Percentiles rank a stretch among this genome's conserved stretches.
These are phyloP conservation scores for Pyricularia grisea DNA, from an alignment of 2,329 filamentous ascomycete genomes.

Conservation along the genomic window DNA sequence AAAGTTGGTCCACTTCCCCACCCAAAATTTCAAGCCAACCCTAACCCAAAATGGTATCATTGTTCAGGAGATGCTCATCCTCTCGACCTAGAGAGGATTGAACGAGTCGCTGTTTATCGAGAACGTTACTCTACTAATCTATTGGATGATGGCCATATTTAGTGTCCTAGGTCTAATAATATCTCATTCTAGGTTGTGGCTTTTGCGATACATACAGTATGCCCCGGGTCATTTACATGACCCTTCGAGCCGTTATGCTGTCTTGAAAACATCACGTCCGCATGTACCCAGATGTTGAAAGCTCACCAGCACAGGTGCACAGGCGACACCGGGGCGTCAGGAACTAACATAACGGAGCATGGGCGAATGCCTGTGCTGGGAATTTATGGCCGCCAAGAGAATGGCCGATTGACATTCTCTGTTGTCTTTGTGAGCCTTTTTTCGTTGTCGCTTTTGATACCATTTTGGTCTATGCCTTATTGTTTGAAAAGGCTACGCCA, in stretches of 20 bases:
- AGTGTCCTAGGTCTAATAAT: background rate
- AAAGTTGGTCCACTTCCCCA: background rate
- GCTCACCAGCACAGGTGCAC: background rate
- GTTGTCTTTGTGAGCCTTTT: background rate
- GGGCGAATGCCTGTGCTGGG: background rate
- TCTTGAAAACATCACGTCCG: background rate
- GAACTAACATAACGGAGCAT: background rate
- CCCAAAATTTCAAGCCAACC: background rate
- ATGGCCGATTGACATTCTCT: background rate
- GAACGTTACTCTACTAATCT: background rate
- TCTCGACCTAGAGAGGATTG: background rate
- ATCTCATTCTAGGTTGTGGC: background rate
- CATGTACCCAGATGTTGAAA: background rate
- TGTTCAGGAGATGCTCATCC: background rate
- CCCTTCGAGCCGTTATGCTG: background rate
- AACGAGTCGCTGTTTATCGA: background rate
- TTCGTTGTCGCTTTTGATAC: background rate
- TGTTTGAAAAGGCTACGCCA: background rate
- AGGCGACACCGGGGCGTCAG: no score
- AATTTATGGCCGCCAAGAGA: background rate
- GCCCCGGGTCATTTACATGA: background rate
- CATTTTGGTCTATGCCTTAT: background rate
- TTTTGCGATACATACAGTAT: background rate
- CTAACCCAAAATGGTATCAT: background rate
- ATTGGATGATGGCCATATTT: background rate